phyloP scores from a whole-genome alignment of 148 eudicot genomes.

The Amaranthus cruentus region DNA sequence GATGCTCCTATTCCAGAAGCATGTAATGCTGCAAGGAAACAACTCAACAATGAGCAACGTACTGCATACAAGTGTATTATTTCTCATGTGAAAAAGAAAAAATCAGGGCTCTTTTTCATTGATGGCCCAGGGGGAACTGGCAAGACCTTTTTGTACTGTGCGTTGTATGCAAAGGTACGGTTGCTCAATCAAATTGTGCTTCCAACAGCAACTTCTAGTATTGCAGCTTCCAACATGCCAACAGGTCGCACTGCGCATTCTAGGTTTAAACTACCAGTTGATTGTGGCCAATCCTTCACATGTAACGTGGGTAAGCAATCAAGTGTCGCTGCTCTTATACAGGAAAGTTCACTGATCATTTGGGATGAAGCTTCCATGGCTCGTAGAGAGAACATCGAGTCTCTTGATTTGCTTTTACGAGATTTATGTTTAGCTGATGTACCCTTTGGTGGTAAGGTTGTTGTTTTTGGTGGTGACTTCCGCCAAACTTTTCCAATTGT shows the following conservation, averaged over 20 bases:
- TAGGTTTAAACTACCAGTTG: neutral
- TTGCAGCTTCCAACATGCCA: neutral
- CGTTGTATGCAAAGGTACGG: neutral
- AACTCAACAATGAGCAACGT: neutral
- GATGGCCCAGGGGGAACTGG: slow-evolving; percentile 10
- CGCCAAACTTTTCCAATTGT: slow-evolving; percentile 1
- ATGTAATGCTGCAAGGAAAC: neutral
- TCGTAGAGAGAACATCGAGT: neutral
- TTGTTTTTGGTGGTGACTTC: neutral
- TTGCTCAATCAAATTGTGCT: neutral
- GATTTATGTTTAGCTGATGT: neutral
- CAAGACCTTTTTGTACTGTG: slow-evolving; percentile 3
- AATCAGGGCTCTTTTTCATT: neutral
- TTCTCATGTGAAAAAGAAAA: neutral
- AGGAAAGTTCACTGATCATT: neutral
- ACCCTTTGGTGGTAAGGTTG: neutral
- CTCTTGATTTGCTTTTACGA: neutral
- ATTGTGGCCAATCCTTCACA: neutral
- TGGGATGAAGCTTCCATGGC: neutral
- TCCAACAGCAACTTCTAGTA: neutral
- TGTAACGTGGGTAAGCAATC: slow-evolving; percentile 10
- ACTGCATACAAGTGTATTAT: neutral
- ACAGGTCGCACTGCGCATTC: neutral
- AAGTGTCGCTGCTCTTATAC: neutral
- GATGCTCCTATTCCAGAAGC: neutral